Conservation (phyloP, 305 asterid species). For the Rubia tinctorum region DNA sequence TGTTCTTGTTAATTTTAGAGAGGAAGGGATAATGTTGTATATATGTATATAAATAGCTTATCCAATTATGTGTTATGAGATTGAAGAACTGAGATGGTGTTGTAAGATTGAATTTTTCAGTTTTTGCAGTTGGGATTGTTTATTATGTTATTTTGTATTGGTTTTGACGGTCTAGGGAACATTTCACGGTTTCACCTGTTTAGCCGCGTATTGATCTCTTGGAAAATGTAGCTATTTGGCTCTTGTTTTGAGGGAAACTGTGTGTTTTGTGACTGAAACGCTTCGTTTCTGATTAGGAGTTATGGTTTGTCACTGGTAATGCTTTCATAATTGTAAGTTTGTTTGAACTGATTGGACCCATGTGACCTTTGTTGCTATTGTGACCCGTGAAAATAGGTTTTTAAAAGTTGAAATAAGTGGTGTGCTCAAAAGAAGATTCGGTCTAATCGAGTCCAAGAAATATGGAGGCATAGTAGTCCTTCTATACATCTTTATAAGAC, state of each 20-base stretch:
- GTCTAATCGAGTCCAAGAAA: too few relatives aligned
- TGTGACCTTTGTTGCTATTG: too few relatives aligned
- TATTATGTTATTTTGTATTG: not conserved
- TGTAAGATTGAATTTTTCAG: not conserved
- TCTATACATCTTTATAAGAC: too few relatives aligned
- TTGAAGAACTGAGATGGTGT: not conserved
- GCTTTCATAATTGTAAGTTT: not conserved
- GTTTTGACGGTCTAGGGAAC: not conserved
- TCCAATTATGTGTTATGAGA: not conserved
- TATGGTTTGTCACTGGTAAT: not conserved
- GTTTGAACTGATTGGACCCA: too few relatives aligned
- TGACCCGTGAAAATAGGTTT: too few relatives aligned
- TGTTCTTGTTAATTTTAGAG: not conserved
- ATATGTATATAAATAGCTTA: too few relatives aligned
- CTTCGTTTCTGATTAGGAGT: not conserved
- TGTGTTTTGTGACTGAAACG: too few relatives aligned
- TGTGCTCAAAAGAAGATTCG: too few relatives aligned
- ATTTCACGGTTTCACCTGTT: too few relatives aligned
- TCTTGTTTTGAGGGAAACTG: not conserved
- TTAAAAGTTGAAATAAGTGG: too few relatives aligned
- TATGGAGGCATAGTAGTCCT: too few relatives aligned
- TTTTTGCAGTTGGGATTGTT: not conserved
- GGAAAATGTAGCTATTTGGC: too few relatives aligned
- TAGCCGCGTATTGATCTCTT: not conserved
- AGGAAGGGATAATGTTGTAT: not conserved